Evolutionary conservation across 805 yeast genomes (phyloP).

Genomic region (Cephaloascus fragrans): DNA sequence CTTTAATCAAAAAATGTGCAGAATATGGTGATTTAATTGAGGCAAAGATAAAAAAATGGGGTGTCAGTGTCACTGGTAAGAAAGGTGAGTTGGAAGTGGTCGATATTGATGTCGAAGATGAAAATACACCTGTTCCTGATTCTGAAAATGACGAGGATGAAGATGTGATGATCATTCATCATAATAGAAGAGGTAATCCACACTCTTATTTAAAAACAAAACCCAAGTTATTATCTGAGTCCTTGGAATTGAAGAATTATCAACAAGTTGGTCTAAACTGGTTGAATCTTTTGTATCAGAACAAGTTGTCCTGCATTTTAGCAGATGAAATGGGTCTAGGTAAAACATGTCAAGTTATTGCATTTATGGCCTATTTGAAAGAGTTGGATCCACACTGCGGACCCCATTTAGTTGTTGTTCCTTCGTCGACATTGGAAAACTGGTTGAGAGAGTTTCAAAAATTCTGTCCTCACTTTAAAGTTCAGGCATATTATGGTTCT

Average conservation of each 20-base stretch:
- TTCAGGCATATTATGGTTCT: slow-evolving; percentile 91
- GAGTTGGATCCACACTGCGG: slow-evolving; percentile 46
- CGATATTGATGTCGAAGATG: slow-evolving; percentile 27
- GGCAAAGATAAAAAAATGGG: slow-evolving; percentile 75
- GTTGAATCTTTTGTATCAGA: slow-evolving; percentile 71
- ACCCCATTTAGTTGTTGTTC: slow-evolving; percentile 92
- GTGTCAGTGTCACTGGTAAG: slow-evolving; percentile 61
- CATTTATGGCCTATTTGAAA: slow-evolving; percentile 81
- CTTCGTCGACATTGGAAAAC: slow-evolving; percentile 92
- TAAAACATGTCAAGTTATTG: slow-evolving; percentile 91
- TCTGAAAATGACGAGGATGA: slow-evolving; percentile 23
- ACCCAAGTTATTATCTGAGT: slow-evolving; percentile 58
- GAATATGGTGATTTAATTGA: slow-evolving; percentile 65
- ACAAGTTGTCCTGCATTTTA: slow-evolving; percentile 78
- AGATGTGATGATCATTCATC: slow-evolving; percentile 15
- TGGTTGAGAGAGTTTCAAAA: slow-evolving; percentile 93
- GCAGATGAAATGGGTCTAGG: slow-evolving; percentile 99
- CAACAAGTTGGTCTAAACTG: slow-evolving; percentile 98
- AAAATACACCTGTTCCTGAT: slow-evolving; percentile 3
- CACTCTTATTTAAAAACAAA: slow-evolving; percentile 50
- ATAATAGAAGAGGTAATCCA: slow-evolving; percentile 6
- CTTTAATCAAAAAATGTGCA: slow-evolving; percentile 78
- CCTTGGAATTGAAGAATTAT: slow-evolving; percentile 68
- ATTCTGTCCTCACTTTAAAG: slow-evolving; percentile 73
- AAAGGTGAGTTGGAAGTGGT: slow-evolving; percentile 58